These are phyloP conservation scores for Ceriops zippeliana DNA, from an alignment of 345 rosid genomes.

Conservation along the genomic window DNA sequence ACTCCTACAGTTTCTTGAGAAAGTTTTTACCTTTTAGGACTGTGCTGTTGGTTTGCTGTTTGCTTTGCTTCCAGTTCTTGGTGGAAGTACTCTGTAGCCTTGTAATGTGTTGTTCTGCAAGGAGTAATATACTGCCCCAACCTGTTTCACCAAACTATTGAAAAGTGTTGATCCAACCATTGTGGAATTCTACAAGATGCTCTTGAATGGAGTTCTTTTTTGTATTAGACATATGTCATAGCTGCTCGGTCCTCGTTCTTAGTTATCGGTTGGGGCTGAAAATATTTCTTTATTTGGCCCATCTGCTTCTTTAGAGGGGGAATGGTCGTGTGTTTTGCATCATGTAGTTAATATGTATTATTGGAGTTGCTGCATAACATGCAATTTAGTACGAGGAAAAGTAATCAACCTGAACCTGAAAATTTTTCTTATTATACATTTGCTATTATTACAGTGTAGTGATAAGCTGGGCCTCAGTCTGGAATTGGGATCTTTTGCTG, in stretches of 20 bases:
- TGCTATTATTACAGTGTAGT: slow-evolving; percentile 71
- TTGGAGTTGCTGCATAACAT: too few relatives aligned
- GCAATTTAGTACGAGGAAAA: too few relatives aligned
- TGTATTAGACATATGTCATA: not conserved
- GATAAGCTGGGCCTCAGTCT: slow-evolving; percentile 96
- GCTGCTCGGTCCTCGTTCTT: too few relatives aligned
- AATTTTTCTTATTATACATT: not conserved
- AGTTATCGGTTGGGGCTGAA: too few relatives aligned
- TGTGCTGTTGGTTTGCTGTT: slow-evolving; percentile 92
- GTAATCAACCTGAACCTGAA: too few relatives aligned
- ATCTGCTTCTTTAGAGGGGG: too few relatives aligned
- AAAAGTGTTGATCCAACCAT: not conserved
- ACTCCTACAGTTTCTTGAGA: slow-evolving; percentile 10
- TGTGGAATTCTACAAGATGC: not conserved
- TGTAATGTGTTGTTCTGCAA: slow-evolving; percentile 82
- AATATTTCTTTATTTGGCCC: too few relatives aligned
- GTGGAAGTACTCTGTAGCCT: slow-evolving; percentile 82
- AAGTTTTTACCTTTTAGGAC: slow-evolving; percentile 45
- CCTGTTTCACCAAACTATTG: not conserved
- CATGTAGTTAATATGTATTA: too few relatives aligned
- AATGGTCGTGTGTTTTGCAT: not conserved
- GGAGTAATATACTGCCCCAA: slow-evolving; percentile 54
- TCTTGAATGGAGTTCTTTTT: not conserved
- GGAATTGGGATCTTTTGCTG: slow-evolving; percentile 97
- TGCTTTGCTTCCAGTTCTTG: slow-evolving; percentile 93